Percentiles rank a stretch among this genome's conserved stretches.
phyloP scores from a whole-genome alignment of 108 stramenopile genomes.

The Fragilaria crotonensis region DNA sequence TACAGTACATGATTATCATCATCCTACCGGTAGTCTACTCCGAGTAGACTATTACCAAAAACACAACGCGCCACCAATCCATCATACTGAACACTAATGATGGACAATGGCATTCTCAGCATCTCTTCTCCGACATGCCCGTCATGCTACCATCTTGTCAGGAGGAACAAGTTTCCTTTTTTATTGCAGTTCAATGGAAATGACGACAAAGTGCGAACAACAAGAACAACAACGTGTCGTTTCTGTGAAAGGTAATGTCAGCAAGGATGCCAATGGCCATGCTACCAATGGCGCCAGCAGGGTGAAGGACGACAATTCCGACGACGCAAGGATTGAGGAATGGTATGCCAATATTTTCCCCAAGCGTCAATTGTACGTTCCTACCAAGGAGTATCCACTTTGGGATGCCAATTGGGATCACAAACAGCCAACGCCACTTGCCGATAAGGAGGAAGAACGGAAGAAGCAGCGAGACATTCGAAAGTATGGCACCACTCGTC shows the following conservation, averaged over 20 bases:
- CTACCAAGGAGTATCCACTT: slow-evolving; percentile 64
- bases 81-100: too few relatives aligned
- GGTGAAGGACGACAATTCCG: too few relatives aligned
- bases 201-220: slow-evolving; percentile 67
- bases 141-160: too few relatives aligned
- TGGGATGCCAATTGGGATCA: slow-evolving; percentile 86
- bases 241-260: too few relatives aligned
- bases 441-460: slow-evolving; percentile 21
- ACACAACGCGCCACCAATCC: too few relatives aligned
- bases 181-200: slow-evolving; percentile 75
- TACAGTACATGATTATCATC: too few relatives aligned
- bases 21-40: too few relatives aligned
- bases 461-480: slow-evolving; percentile 33
- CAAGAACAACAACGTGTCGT: slow-evolving; percentile 49
- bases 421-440: not conserved
- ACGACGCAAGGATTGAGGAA: too few relatives aligned
- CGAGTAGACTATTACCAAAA: too few relatives aligned
- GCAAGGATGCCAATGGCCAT: too few relatives aligned
- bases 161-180: slow-evolving; percentile 74
- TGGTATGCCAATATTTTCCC: slow-evolving; percentile 43
- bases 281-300: slow-evolving; percentile 55
- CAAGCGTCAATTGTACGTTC: slow-evolving; percentile 67
- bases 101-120: too few relatives aligned
- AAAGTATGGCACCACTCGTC: slow-evolving; percentile 74
- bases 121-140: too few relatives aligned